These are phyloP conservation scores for Roridomyces roridus DNA, from an alignment of 768 basidiomycete species.

Conservation along the genomic window DNA sequence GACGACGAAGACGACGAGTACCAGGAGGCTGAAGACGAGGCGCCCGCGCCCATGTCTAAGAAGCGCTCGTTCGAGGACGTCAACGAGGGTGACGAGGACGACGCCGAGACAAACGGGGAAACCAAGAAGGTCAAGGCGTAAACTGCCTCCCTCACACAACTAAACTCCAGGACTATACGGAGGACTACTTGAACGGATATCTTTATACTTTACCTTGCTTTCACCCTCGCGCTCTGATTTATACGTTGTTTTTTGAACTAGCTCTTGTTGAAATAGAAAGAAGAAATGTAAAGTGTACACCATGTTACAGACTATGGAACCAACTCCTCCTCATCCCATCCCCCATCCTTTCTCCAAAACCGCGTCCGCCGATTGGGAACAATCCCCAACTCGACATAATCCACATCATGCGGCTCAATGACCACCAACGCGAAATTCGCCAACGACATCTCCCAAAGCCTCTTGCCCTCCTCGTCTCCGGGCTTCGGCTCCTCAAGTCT, in stretches of 20 bases:
- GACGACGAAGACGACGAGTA: constrained; percentile 42
- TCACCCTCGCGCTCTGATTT: constrained; percentile 15
- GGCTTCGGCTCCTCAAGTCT: constrained; percentile 53
- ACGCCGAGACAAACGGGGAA: constrained; percentile 37
- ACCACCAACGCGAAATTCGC: constrained; percentile 74
- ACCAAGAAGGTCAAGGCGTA: constrained; percentile 50
- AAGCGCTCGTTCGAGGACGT: constrained; percentile 45
- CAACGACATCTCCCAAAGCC: constrained; percentile 59
- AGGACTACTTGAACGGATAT: constrained; percentile 15
- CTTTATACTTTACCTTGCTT: constrained; percentile 19
- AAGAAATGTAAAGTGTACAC: constrained; percentile 18
- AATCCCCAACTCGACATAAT: constrained; percentile 66
- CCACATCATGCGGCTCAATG: constrained; percentile 73
- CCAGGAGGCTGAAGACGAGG: constrained; percentile 32
- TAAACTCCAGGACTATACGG: background rate
- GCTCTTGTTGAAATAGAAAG: constrained; percentile 17
- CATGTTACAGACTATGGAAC: constrained; percentile 55
- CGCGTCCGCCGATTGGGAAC: constrained; percentile 63
- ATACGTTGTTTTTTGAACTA: constrained; percentile 9
- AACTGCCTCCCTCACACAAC: constrained; percentile 10
- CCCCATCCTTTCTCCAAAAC: constrained; percentile 51
- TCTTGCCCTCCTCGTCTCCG: constrained; percentile 47
- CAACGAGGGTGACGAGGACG: constrained; percentile 27
- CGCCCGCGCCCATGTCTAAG: constrained; percentile 28
- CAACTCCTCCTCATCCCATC: constrained; percentile 66